Conservation (phyloP, 2,329 filamentous ascomycete species). For the Verticillium zaregamsianum region DNA sequence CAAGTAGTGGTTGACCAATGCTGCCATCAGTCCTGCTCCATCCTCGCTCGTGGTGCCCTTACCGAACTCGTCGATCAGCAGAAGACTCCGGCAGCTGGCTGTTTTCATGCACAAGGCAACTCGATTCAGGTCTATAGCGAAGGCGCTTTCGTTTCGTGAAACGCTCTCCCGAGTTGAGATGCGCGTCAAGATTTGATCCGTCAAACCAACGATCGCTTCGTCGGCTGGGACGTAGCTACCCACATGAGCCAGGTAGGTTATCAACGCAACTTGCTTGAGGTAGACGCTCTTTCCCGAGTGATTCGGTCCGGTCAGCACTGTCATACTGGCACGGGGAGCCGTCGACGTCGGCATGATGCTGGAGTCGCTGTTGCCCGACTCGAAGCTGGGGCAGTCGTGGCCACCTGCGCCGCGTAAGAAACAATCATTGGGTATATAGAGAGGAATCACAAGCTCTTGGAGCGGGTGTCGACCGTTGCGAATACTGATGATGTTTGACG, state of each 20-base stretch:
- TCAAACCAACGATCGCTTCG: slow-evolving; percentile 73
- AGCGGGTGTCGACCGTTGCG: slow-evolving; percentile 78
- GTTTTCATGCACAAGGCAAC: slow-evolving; percentile 72
- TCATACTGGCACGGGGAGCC: slow-evolving; percentile 43
- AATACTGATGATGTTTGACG: slow-evolving; percentile 68
- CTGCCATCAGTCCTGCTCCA: slow-evolving; percentile 54
- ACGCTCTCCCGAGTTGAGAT: slow-evolving; percentile 70
- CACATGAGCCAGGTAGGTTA: slow-evolving; percentile 88
- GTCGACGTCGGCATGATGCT: background rate
- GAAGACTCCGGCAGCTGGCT: slow-evolving; percentile 69
- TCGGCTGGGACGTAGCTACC: slow-evolving; percentile 88
- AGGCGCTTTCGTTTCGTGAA: slow-evolving; percentile 55
- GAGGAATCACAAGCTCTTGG: slow-evolving; percentile 76
- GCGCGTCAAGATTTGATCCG: slow-evolving; percentile 87
- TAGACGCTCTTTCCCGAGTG: slow-evolving; percentile 97
- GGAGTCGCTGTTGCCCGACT: too few species aligned
- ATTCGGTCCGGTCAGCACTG: slow-evolving; percentile 88
- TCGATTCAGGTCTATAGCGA: slow-evolving; percentile 80
- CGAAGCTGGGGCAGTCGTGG: background rate
- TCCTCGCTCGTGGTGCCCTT: slow-evolving; percentile 58
- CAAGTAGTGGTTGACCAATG: slow-evolving; percentile 54
- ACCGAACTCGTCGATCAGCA: slow-evolving; percentile 91
- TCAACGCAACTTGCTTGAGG: slow-evolving; percentile 86
- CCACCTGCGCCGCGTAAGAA: slow-evolving; percentile 58
- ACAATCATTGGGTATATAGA: slow-evolving; percentile 81